Conservation (phyloP, 1,284 basidiomycete species). For the Sphaerobolus stellatus region DNA sequence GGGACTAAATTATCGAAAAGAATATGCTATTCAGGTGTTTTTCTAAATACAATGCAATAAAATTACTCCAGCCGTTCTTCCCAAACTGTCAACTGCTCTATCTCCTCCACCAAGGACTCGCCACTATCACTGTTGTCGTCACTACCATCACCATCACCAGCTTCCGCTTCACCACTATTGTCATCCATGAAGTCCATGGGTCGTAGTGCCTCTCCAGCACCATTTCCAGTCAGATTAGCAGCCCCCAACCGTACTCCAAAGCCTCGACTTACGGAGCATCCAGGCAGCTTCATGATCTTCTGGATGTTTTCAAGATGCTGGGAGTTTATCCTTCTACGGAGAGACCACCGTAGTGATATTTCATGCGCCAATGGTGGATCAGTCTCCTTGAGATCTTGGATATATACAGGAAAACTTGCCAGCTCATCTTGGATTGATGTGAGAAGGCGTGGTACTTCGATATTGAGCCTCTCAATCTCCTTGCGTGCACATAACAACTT, state of each 20-base stretch:
- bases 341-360: background rate
- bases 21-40: too few species aligned
- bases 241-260: background rate
- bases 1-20: too few species aligned
- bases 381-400: background rate
- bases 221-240: too few species aligned
- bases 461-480: slow-evolving; percentile 18
- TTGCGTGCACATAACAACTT: slow-evolving; percentile 18
- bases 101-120: too few species aligned
- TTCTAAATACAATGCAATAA: too few species aligned
- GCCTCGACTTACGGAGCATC: background rate
- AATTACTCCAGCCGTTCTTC: too few species aligned
- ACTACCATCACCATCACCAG: too few species aligned
- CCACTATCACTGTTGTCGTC: too few species aligned
- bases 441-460: slow-evolving; percentile 13
- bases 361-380: background rate
- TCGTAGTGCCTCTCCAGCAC: too few species aligned
- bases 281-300: background rate
- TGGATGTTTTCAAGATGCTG: background rate
- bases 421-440: background rate
- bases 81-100: too few species aligned
- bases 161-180: too few species aligned
- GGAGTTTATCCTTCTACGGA: background rate
- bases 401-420: background rate
- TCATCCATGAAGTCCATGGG: too few species aligned